phyloP scores from a whole-genome alignment of 2,329 filamentous ascomycete genomes.

The Aspergillus novoparasiticus region DNA sequence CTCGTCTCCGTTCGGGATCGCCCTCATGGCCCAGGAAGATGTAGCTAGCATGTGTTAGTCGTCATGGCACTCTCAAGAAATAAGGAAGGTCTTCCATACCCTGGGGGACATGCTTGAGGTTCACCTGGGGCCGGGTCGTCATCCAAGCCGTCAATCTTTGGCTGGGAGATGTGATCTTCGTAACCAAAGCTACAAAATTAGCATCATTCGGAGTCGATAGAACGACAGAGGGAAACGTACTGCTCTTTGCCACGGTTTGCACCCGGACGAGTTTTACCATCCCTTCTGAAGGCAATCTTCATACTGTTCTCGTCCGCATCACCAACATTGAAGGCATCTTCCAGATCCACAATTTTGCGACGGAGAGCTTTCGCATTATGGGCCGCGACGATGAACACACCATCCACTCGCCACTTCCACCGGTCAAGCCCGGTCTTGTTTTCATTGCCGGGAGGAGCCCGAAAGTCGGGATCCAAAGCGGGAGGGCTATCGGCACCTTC shows the following conservation, averaged over 20 bases:
- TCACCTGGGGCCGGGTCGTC: conserved; percentile 23
- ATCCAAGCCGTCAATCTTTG: conserved; percentile 36
- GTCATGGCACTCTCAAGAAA: accelerated
- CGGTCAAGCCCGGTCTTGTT: background rate
- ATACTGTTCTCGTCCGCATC: conserved; percentile 10
- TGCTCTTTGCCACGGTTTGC: conserved; percentile 13
- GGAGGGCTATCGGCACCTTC: conserved; percentile 19
- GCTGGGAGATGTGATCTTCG: conserved; percentile 46
- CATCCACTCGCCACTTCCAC: conserved; percentile 17
- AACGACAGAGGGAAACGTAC: background rate
- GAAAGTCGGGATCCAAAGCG: conserved; percentile 17
- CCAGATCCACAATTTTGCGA: conserved; percentile 11
- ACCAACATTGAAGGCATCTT: conserved; percentile 15
- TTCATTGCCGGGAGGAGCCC: conserved; percentile 14
- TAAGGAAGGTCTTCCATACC: conserved; percentile 11
- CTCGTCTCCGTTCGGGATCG: conserved; percentile 17
- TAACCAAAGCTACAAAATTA: conserved; percentile 42
- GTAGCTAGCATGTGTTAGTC: background rate
- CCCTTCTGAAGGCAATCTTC: conserved; percentile 5
- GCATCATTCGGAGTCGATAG: background rate
- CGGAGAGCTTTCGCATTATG: conserved; percentile 12
- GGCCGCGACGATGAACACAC: conserved; percentile 22
- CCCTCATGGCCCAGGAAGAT: conserved; percentile 37
- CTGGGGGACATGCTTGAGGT: conserved; percentile 36
- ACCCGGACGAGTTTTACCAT: conserved; percentile 8